Evolutionary conservation across 345 rosid species (phyloP).

Genomic region (Gossypium australe): DNA sequence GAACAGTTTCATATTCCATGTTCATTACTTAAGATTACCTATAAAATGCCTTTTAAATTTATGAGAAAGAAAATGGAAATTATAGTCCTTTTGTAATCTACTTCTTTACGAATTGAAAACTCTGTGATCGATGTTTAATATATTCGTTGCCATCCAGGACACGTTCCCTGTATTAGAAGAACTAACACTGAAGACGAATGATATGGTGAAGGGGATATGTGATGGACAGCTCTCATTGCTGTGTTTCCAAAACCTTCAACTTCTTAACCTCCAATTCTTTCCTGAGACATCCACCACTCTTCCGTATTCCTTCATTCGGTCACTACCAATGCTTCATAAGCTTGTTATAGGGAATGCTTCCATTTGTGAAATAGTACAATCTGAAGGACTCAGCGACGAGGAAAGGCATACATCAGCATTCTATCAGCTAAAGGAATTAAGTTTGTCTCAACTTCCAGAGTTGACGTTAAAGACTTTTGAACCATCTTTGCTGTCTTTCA

Average conservation of each 20-base stretch:
- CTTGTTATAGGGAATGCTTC: neutral
- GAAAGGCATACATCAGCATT: neutral
- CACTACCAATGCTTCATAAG: neutral
- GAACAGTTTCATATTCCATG: too few relatives aligned
- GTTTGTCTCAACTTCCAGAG: neutral
- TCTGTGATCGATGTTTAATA: too few relatives aligned
- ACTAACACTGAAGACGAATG: neutral
- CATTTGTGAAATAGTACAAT: neutral
- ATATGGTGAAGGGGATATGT: too few relatives aligned
- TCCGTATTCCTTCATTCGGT: neutral
- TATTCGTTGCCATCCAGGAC: neutral
- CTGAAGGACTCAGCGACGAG: neutral
- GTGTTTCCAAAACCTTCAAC: too few relatives aligned
- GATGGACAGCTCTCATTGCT: too few relatives aligned
- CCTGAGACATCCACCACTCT: too few relatives aligned
- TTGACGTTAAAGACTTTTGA: constrained; percentile 4
- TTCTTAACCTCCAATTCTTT: too few relatives aligned
- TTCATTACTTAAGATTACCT: too few relatives aligned
- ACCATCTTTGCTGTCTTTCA: constrained; percentile 7
- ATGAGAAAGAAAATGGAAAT: too few relatives aligned
- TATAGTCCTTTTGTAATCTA: too few relatives aligned
- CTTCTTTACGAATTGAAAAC: too few relatives aligned
- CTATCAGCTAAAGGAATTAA: neutral
- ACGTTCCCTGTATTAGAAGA: constrained; percentile 2
- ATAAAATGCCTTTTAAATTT: too few relatives aligned